These are phyloP conservation scores for Penicillium concentricum DNA, from an alignment of 2,329 filamentous ascomycete species.

Conservation along the genomic window DNA sequence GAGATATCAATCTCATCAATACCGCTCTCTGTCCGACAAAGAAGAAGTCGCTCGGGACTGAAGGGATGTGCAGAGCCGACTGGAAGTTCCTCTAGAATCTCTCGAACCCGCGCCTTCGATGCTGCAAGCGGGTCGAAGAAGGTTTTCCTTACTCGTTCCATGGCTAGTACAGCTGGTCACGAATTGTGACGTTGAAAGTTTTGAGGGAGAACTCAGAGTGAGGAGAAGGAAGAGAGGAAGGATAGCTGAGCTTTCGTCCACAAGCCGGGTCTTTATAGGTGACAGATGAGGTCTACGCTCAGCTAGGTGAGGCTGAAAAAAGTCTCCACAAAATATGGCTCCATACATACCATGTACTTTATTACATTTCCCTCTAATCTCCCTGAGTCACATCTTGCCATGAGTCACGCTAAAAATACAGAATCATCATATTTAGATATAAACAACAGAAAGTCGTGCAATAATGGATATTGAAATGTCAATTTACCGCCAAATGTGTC, in stretches of 20 bases:
- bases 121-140: background rate
- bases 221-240: background rate
- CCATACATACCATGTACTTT: too few relatives aligned
- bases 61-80: background rate
- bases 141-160: background rate
- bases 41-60: background rate
- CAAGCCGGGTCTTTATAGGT: background rate
- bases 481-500: too few relatives aligned
- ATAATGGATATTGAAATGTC: too few relatives aligned
- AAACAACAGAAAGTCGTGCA: too few relatives aligned
- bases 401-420: too few relatives aligned
- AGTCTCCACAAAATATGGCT: too few relatives aligned
- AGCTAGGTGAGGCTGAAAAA: background rate
- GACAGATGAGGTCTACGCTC: background rate
- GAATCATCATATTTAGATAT: too few relatives aligned
- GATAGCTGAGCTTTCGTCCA: background rate
- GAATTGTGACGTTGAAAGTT: background rate
- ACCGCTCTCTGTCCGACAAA: background rate
- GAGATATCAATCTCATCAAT: background rate
- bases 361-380: too few relatives aligned
- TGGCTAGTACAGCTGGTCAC: background rate
- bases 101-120: background rate
- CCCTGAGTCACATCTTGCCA: background rate
- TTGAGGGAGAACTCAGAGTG: background rate
- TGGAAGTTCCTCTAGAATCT: background rate